These are phyloP conservation scores for Isochrysis galbana DNA, from an alignment of 78 protist genomes.

Conservation along the genomic window DNA sequence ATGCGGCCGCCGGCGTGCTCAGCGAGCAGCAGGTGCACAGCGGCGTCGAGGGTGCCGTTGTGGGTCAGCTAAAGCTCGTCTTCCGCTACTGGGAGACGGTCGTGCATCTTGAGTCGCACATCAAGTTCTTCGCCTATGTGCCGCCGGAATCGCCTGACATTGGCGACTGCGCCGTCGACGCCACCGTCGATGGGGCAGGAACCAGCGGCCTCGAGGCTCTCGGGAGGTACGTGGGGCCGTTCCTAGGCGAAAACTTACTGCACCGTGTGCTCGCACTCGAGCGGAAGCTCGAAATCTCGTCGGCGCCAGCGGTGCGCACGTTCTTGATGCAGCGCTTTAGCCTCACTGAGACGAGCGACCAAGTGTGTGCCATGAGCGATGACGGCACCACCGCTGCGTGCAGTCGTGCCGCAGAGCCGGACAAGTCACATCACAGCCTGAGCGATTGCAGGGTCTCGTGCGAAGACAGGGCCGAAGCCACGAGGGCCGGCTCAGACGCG, in stretches of 20 bases:
- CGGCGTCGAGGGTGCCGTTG: neutral
- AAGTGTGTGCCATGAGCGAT: no score
- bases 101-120: neutral
- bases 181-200: no score
- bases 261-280: neutral
- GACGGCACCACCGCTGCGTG: no score
- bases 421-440: no score
- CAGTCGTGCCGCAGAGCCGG: no score
- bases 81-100: neutral
- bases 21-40: neutral
- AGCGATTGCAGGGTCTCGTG: no score
- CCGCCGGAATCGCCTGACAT: neutral
- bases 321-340: neutral
- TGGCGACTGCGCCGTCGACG: neutral
- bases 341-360: no score
- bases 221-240: neutral
- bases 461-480: no score
- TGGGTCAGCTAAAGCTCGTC: neutral
- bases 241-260: neutral
- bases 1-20: neutral
- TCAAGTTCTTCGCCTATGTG: slow-evolving; percentile 9
- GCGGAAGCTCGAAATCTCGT: neutral
- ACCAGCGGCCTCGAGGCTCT: neutral
- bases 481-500: no score
- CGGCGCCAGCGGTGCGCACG: neutral